phyloP scores from a whole-genome alignment of 2,329 filamentous ascomycete genomes.

The Arachnomyces sp. region DNA sequence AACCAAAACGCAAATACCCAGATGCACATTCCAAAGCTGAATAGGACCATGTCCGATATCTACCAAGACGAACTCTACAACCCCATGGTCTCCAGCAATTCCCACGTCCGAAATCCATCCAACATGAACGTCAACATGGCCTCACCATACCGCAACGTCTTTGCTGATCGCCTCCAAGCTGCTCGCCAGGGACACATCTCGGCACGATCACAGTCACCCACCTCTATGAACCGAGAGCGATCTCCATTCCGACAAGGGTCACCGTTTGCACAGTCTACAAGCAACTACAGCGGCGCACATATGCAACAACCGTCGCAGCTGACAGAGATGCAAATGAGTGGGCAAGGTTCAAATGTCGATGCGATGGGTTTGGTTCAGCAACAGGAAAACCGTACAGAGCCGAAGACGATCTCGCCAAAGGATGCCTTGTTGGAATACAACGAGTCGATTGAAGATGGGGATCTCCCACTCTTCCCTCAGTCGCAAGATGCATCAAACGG shows the following conservation, averaged over 20 bases:
- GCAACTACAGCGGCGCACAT: slow-evolving; percentile 33
- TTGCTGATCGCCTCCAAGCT: slow-evolving; percentile 68
- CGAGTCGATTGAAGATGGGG: slow-evolving; percentile 62
- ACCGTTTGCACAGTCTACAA: slow-evolving; percentile 46
- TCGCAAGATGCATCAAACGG: slow-evolving; percentile 41
- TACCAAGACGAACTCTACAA: slow-evolving; percentile 81
- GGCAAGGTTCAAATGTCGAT: slow-evolving; percentile 24
- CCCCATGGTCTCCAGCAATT: slow-evolving; percentile 31
- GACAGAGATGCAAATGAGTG: slow-evolving; percentile 27
- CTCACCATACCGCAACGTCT: slow-evolving; percentile 53
- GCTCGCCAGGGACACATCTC: slow-evolving; percentile 67
- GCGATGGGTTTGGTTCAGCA: slow-evolving; percentile 1
- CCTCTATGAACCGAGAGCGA: slow-evolving; percentile 52
- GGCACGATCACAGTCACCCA: slow-evolving; percentile 54
- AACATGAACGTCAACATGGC: slow-evolving; percentile 26
- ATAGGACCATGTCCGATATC: slow-evolving; percentile 77
- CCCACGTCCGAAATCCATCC: slow-evolving; percentile 30
- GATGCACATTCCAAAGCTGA: slow-evolving; percentile 62
- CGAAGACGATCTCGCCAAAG: slow-evolving; percentile 88
- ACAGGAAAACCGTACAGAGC: slow-evolving; percentile 36
- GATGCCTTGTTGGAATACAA: slow-evolving; percentile 82
- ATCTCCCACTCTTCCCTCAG: slow-evolving; percentile 64
- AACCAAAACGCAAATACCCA: slow-evolving; percentile 25
- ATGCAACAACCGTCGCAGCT: slow-evolving; percentile 32
- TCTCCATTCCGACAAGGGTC: slow-evolving; percentile 77